Conservation (phyloP, 495 filamentous ascomycete species). For the Ascobolus immersus region DNA sequence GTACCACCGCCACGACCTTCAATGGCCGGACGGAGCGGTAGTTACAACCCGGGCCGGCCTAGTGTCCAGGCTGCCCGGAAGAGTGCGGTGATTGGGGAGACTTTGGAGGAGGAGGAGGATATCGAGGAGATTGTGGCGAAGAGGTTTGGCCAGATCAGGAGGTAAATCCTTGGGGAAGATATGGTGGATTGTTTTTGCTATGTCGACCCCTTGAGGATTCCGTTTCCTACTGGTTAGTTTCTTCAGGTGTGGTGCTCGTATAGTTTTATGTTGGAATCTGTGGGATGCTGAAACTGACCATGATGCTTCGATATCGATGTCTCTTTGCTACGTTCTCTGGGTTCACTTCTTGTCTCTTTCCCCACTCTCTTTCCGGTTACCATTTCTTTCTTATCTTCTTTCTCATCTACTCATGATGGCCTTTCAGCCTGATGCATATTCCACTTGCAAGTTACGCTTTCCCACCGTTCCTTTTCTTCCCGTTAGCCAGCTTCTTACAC, state of each 20-base stretch:
- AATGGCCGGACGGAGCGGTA: not conserved
- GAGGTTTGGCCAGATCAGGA: conserved; percentile 7
- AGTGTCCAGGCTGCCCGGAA: not conserved
- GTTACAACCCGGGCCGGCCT: too few relatives aligned
- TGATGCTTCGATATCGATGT: not conserved
- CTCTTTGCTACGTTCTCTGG: not conserved
- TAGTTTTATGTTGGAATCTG: conserved; percentile 1
- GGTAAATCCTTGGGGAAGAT: conserved; percentile 5
- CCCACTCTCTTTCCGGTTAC: not conserved
- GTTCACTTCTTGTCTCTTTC: not conserved
- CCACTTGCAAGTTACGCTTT: too few relatives aligned
- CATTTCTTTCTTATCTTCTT: not conserved
- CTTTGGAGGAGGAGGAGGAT: conserved; percentile 6
- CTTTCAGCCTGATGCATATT: too few relatives aligned
- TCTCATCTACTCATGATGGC: too few relatives aligned
- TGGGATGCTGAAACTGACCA: not conserved
- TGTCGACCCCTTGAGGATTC: conserved; percentile 5
- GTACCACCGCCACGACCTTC: too few relatives aligned
- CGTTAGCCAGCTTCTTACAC: too few relatives aligned
- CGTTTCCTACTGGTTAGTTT: not conserved
- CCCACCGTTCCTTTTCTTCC: too few relatives aligned
- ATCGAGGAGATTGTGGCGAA: conserved; percentile 8
- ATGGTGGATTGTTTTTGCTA: conserved; percentile 5
- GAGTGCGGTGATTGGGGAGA: not conserved
- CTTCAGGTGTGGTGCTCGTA: conserved; percentile 1